phyloP scores from a whole-genome alignment of 352 stramenopile genomes.

The Blastocystis sp. region DNA sequence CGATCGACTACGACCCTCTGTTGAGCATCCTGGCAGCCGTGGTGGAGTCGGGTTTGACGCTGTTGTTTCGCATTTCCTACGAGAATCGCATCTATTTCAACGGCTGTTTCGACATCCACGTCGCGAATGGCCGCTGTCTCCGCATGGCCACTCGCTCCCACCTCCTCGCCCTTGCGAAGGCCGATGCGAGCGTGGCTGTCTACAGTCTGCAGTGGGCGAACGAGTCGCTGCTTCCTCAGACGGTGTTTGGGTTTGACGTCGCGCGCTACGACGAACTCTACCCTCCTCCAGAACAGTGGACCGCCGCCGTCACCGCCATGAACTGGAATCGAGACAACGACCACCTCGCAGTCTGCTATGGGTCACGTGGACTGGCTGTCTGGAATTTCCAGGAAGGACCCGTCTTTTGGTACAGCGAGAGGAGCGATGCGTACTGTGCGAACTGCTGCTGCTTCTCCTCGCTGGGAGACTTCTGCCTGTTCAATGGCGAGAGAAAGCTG shows the following conservation, averaged over 20 bases:
- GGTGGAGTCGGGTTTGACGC: not conserved
- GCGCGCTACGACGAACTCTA: conserved; percentile 4
- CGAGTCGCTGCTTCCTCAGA: not conserved
- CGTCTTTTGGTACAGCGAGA: not conserved
- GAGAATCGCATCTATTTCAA: conserved; percentile 27
- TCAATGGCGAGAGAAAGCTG: not conserved
- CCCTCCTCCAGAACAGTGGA: not conserved
- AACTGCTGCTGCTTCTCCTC: not conserved
- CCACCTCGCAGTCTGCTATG: not conserved
- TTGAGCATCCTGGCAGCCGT: not conserved
- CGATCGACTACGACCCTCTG: not conserved
- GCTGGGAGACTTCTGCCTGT: not conserved
- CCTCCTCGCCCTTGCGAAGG: not conserved
- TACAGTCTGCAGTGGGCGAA: conserved; percentile 15
- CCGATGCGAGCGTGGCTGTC: not conserved
- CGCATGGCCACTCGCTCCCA: not conserved
- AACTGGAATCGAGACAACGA: conserved; percentile 7
- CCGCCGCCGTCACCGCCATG: not conserved
- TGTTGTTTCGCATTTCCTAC: conserved; percentile 36
- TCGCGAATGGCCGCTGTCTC: not conserved
- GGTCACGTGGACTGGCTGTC: not conserved
- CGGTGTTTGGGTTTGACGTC: not conserved
- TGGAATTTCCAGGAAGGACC: conserved; percentile 14
- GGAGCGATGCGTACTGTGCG: not conserved
- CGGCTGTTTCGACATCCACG: not conserved